A percentile compares a stretch with the other conserved stretches of the same genome.
Conservation (phyloP, 2,329 filamentous ascomycete genomes). For the Xylaria digitata region DNA sequence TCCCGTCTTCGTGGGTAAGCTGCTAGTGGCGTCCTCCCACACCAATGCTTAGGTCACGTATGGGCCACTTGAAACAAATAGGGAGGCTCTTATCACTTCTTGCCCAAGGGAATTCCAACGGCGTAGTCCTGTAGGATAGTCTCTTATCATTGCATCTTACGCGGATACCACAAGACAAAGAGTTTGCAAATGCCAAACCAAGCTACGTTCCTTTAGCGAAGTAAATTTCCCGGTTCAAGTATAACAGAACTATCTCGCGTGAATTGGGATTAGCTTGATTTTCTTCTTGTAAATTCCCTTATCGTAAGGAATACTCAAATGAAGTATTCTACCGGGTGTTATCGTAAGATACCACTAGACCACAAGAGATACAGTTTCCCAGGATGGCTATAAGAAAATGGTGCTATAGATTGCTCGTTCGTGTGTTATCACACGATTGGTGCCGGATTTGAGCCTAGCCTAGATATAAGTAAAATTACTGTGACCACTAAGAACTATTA, state of each 20-base stretch:
- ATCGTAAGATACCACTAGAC: no score
- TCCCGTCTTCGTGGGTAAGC: slow-evolving; percentile 1
- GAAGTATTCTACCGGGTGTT: no score
- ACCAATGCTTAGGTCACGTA: slow-evolving; percentile 3
- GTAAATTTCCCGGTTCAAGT: background rate
- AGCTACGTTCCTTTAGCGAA: background rate
- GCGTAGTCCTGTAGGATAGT: background rate
- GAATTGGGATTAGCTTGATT: background rate
- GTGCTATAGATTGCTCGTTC: no score
- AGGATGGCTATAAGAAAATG: no score
- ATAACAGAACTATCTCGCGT: background rate
- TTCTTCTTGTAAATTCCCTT: background rate
- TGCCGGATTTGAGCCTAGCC: no score
- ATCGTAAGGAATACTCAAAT: no score
- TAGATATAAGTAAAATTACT: no score
- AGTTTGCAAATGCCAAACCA: background rate
- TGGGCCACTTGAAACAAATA: background rate
- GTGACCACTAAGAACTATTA: no score
- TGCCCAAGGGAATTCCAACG: slow-evolving; percentile 1
- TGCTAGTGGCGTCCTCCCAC: slow-evolving; percentile 1
- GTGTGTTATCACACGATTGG: no score
- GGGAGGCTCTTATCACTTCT: background rate
- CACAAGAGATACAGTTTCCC: no score
- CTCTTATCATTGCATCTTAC: background rate
- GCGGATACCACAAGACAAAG: background rate